Conservation (phyloP, 2,329 filamentous ascomycete genomes). For the Nothophaeocryptopus gaeumannii region DNA sequence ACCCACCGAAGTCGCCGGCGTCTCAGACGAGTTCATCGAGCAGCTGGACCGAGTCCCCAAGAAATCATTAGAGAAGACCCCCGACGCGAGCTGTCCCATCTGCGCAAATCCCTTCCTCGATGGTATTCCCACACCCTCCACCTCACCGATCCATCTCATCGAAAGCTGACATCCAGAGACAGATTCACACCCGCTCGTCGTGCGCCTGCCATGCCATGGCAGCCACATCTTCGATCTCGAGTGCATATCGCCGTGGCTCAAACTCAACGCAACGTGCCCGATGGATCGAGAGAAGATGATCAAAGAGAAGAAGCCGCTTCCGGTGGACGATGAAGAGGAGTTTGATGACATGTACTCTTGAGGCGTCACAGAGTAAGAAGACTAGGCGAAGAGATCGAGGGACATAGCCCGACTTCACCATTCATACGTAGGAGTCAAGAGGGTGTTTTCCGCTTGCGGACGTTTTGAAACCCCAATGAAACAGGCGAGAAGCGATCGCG, state of each 20-base stretch:
- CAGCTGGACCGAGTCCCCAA: slow-evolving; percentile 59
- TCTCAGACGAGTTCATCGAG: slow-evolving; percentile 60
- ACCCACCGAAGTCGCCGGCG: slow-evolving; percentile 59
- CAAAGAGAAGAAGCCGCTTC: slow-evolving; percentile 46
- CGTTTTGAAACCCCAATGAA: too few species aligned
- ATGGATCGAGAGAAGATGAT: slow-evolving; percentile 59
- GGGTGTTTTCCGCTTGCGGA: too few species aligned
- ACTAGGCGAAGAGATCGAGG: too few species aligned
- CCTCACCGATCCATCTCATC: too few species aligned
- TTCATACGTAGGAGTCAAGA: too few species aligned
- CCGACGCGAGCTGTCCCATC: slow-evolving; percentile 56
- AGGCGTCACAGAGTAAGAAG: background rate
- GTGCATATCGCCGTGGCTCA: slow-evolving; percentile 63
- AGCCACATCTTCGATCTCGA: slow-evolving; percentile 64
- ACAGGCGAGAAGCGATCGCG: too few species aligned
- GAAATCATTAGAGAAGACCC: slow-evolving; percentile 46
- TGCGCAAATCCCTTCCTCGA: slow-evolving; percentile 61
- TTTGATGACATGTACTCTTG: slow-evolving; percentile 52
- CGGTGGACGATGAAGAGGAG: slow-evolving; percentile 50
- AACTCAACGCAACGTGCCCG: slow-evolving; percentile 62
- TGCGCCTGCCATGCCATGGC: slow-evolving; percentile 60
- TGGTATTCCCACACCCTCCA: slow-evolving; percentile 24
- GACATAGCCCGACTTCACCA: too few species aligned
- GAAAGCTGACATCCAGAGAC: slow-evolving; percentile 35
- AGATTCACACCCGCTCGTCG: slow-evolving; percentile 60